Base-by-base conservation (phyloP, 441 rosid species). In the Euphorbia celastroides region DNA sequence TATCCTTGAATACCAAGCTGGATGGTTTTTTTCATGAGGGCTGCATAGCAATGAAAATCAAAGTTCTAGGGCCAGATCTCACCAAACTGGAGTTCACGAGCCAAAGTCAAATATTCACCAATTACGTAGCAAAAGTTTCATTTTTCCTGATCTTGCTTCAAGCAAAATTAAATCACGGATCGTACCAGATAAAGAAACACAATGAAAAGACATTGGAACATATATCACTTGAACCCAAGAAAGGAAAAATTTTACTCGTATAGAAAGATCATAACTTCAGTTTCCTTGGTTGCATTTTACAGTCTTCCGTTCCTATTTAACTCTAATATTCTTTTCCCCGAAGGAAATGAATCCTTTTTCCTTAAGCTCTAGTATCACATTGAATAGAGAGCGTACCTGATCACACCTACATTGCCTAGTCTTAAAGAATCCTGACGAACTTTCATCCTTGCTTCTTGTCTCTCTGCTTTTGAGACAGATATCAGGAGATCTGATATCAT, bases 401-500 rank as follows among this genome's bases (percentile, higher is more conserved):
- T 90, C 58, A 92, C 88, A 51, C 98, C 99, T 67, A 95, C 96
- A 77, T 84, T 95, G 74, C 99, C 99, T 57, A 95, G 89, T 74
- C 99, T 88, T 79, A 95, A 67, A 50, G 99, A 95, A 75, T 92
- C 98, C 73, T 95, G 93, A 61, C 90, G 88, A 63, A 95, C 92
- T 86, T 92, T 95, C 80, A 90, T 73, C 78, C 98, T 84, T 66
- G 98, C 97, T 87, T 92, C 99, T 72, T 87, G 96, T 79, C 99
- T 84, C 84, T 95, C 93, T 57, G 96, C 87, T 81, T 92, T 95
- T 62, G 99, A 95, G 73, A 92, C 92, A 12, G 98, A 87, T 83
- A 92, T 90, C 77, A 95, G 84, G 64, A 95, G 86, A 81, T 95
- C 99, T 56, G 98, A 92, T 74, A 95, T 86, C 69, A 90, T 80